Base-by-base conservation (phyloP, 495 filamentous ascomycete species). In the Tuber aestivum region DNA sequence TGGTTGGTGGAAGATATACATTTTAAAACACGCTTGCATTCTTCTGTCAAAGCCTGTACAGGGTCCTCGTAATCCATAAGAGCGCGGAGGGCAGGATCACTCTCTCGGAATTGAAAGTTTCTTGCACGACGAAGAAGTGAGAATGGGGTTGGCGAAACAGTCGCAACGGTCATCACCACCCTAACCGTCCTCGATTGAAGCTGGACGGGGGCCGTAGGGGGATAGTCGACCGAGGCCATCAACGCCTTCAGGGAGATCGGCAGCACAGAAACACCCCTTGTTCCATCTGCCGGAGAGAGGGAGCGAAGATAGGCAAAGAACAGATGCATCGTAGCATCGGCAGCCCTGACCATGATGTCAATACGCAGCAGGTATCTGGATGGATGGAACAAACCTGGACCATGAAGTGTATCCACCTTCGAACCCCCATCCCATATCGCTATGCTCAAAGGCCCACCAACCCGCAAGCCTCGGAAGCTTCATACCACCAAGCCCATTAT, bases 391-490 rank as follows among this genome's bases (percentile, higher is more conserved):
- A 76, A 83, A 91, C 90, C 84, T 87, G 79, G 87, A 86, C 95
- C 95, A 99, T 27, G 89, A 89, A 80, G 91, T 93, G 85, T 99
- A 99, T 37, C 95, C 93, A 56, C 93, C 93, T 73, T 98, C 95
- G 81, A 98, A 99, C n/a, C 96, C 96, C 84, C 90, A 94, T 71
- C 91, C 92, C 16, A 87, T 87, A 81, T 98, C 94, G 20, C 84
- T 87, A 78, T 95, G 92, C 81, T 97, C 96, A 84, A 99, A 99
- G 0, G 95, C 95, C 95, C 95, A 99, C 95, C 95, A 99, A 74
- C 95, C 94, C 41, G 96, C 95, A 86, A 97, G 92, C 75, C 95
- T 88, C 8, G 95, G 98, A 48, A 99, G 87, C 84, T 99, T 98
- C 70, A 96, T 89, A 8, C 96, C 95, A 72, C 94, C 93, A 75